phyloP scores from a whole-genome alignment of 345 rosid genomes.

The Moringa oleifera region DNA sequence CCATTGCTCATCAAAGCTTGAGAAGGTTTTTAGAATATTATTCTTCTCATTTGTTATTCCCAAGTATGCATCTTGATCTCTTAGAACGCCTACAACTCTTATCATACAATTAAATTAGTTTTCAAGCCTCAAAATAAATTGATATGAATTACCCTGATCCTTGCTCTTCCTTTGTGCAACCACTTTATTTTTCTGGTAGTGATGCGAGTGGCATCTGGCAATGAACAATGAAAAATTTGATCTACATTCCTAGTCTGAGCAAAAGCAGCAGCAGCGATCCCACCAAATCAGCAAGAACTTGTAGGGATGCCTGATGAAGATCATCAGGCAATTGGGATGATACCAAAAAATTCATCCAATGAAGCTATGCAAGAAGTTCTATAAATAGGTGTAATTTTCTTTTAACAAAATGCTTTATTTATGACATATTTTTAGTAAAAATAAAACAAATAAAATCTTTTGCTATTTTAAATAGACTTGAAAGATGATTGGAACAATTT shows the following conservation, averaged over 20 bases:
- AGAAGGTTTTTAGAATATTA: neutral
- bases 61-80: neutral
- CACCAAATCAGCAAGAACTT: conserved; percentile 92
- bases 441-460: no score
- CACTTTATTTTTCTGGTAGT: conserved; percentile 28
- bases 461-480: no score
- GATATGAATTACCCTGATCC: conserved; percentile 59
- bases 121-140: neutral
- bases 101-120: neutral
- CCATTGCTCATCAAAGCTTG: no score
- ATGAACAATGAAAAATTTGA: conserved; percentile 42
- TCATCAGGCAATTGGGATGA: conserved; percentile 68
- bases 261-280: conserved; percentile 25
- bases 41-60: no score
- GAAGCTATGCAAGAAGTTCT: conserved; percentile 97
- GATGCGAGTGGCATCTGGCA: conserved; percentile 56
- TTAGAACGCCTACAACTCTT: neutral
- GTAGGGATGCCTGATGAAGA: conserved; percentile 56
- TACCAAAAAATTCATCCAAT: conserved; percentile 79
- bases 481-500: no score
- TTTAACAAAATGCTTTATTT: no score
- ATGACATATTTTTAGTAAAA: no score
- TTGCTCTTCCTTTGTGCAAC: conserved; percentile 32
- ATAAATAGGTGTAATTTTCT: conserved; percentile 86
- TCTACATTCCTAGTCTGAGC: conserved; percentile 33